Base-by-base conservation (phyloP, 306 rosid species). In the Ammopiptanthus mongolicus region DNA sequence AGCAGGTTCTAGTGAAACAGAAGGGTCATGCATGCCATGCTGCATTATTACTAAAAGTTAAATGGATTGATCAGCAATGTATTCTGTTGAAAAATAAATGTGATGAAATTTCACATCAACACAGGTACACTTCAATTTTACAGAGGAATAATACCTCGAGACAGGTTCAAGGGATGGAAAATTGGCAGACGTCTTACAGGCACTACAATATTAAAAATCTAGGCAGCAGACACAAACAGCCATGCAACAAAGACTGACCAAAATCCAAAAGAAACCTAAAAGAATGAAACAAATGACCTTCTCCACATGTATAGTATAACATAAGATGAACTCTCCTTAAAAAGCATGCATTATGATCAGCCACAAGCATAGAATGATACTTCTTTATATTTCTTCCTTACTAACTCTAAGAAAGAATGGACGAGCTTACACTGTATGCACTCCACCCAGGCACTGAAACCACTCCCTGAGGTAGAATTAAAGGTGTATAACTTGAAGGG, bases 391-490 rank as follows among this genome's bases (percentile, higher is more conserved):
- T 47, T 80, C 47, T 47, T 15, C n/a, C 53, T 53, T 52, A 25
- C 41, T 31, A 65, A 65, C 41, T 21, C 70, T 65, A 71, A 69
- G 14, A 53, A 77, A 61, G 56, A 31, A 62, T n/a, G 33, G 46
- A 60, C 29, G 75, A 77, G 74, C 96, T 91, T 89, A 93, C 98
- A 50, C 87, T 83, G 73, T 91, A 91, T 60, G 96, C 81, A 78
- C 85, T 85, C 98, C 98, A 93, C 73, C 97, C 91, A 17, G 97
- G 96, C 68, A 90, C 95, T 34, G 98, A 86, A 74, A 93, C 91
- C 71, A 93, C 86, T 86, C 96, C 98, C 60, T 93, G 98, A 76
- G 96, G 97, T 51, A 93, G 81, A 81, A 93, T 71, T 53, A 91
- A 61, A 72, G 98, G 93, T 34, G 97, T 75, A 74, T 93, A 93